A percentile compares a stretch with the other conserved stretches of the same genome.
Evolutionary conservation across 352 stramenopile genomes (phyloP).

Genomic region (Phytopythium cucurbitacearum): DNA sequence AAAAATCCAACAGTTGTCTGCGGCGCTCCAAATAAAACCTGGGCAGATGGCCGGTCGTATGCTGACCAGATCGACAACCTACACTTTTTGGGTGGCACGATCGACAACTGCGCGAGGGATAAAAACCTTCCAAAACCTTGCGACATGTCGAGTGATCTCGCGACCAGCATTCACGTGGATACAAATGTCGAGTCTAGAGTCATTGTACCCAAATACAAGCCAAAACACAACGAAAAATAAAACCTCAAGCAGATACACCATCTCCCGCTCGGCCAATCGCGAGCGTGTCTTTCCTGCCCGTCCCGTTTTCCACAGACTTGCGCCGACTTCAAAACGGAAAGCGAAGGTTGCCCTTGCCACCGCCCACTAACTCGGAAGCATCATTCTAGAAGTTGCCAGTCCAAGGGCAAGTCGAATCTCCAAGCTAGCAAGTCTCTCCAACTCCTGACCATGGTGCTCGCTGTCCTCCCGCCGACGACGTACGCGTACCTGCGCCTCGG

Average conservation of each 20-base stretch:
- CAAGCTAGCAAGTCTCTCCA: background rate
- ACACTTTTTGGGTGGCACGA: slow-evolving; percentile 4
- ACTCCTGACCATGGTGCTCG: slow-evolving; percentile 9
- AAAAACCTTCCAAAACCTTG: background rate
- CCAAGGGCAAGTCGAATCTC: background rate
- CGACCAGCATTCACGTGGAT: background rate
- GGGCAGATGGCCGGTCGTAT: background rate
- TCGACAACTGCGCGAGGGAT: background rate
- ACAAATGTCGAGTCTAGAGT: background rate
- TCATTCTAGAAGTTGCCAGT: background rate
- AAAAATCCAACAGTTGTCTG: background rate
- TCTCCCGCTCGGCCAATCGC: background rate
- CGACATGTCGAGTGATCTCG: background rate
- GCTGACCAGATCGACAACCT: background rate
- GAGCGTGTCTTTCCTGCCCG: slow-evolving; percentile 2
- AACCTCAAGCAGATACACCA: too few relatives aligned
- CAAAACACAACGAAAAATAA: too few relatives aligned
- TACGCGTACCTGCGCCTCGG: slow-evolving; percentile 29
- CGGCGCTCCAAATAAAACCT: background rate
- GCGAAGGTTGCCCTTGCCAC: background rate
- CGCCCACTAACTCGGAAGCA: background rate
- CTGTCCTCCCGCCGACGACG: slow-evolving; percentile 14
- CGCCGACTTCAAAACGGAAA: background rate
- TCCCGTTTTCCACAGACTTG: background rate
- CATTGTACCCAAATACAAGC: background rate